phyloP scores from a whole-genome alignment of 1,139 yeast genomes.

The Saccharomyces hybrid region DNA sequence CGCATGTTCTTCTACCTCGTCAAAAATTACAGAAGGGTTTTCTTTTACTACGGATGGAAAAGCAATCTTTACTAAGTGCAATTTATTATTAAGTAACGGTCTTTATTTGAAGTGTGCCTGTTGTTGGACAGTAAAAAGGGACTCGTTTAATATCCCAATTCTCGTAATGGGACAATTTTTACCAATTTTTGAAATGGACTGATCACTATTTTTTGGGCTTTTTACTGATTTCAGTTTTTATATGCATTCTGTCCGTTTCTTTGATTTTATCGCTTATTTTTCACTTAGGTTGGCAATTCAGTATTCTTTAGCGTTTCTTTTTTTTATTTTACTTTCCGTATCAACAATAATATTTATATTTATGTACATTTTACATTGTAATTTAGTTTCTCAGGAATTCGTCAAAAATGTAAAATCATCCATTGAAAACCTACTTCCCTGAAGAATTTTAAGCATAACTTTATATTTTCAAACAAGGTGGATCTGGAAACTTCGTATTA shows the following conservation, averaged over 20 bases:
- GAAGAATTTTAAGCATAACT: not conserved
- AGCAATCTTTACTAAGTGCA: conserved; percentile 56
- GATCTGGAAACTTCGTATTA: not conserved
- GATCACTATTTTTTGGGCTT: not conserved
- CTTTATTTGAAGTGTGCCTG: conserved; percentile 50
- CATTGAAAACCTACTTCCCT: not conserved
- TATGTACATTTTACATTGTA: not conserved
- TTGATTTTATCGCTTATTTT: not conserved
- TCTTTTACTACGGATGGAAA: not conserved
- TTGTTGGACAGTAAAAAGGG: conserved; percentile 84
- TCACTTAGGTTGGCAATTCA: not conserved
- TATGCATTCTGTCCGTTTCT: no score
- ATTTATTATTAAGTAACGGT: conserved; percentile 43
- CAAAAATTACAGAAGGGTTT: conserved; percentile 5
- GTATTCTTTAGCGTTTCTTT: not conserved
- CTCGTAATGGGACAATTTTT: conserved; percentile 85
- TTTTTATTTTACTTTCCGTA: not conserved
- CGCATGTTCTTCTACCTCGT: conserved; percentile 1
- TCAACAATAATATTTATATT: not conserved
- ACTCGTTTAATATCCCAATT: conserved; percentile 88
- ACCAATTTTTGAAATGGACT: conserved; percentile 43
- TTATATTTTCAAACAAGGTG: not conserved
- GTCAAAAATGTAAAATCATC: not conserved
- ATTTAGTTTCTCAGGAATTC: not conserved
- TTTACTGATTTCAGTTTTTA: no score